These are phyloP conservation scores for Fusarium sp. DNA, from an alignment of 2,329 filamentous ascomycete species.

Conservation along the genomic window DNA sequence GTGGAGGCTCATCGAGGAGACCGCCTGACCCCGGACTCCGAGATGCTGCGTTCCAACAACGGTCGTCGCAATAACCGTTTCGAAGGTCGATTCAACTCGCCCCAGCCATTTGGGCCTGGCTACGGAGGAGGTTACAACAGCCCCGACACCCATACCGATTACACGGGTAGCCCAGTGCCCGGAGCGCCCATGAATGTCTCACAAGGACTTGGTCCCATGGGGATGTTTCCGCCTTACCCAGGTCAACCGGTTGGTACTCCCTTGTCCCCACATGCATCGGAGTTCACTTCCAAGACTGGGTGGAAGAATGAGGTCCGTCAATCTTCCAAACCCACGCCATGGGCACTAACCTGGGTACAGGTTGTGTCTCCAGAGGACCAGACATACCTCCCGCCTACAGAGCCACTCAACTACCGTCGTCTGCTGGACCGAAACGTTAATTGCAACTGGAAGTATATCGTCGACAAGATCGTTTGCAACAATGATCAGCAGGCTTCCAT, in stretches of 20 bases:
- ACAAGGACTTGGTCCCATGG: constrained; percentile 51
- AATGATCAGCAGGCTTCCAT: constrained; percentile 99
- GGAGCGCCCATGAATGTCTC: constrained; percentile 46
- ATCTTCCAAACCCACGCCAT: background rate
- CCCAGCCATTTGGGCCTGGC: constrained; percentile 47
- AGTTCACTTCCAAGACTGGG: constrained; percentile 70
- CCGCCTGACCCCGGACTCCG: constrained; percentile 60
- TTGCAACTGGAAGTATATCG: constrained; percentile 99
- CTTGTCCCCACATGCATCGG: constrained; percentile 77
- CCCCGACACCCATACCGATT: constrained; percentile 49
- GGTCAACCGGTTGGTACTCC: constrained; percentile 71
- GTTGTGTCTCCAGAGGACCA: constrained; percentile 66
- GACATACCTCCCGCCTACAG: constrained; percentile 86
- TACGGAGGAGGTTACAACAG: constrained; percentile 52
- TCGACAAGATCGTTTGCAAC: constrained; percentile 99
- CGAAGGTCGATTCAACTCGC: constrained; percentile 56
- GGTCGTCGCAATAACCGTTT: constrained; percentile 59
- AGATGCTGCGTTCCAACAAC: constrained; percentile 56
- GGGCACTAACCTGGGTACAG: constrained; percentile 47
- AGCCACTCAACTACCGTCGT: constrained; percentile 95
- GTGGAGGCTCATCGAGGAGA: constrained; percentile 58
- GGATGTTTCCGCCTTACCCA: constrained; percentile 58
- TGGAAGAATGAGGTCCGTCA: constrained; percentile 67
- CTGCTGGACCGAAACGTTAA: constrained; percentile 95
- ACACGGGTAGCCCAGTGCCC: constrained; percentile 49